These are phyloP conservation scores for Inosperma sp. DNA, from an alignment of 768 basidiomycete species.

Conservation along the genomic window DNA sequence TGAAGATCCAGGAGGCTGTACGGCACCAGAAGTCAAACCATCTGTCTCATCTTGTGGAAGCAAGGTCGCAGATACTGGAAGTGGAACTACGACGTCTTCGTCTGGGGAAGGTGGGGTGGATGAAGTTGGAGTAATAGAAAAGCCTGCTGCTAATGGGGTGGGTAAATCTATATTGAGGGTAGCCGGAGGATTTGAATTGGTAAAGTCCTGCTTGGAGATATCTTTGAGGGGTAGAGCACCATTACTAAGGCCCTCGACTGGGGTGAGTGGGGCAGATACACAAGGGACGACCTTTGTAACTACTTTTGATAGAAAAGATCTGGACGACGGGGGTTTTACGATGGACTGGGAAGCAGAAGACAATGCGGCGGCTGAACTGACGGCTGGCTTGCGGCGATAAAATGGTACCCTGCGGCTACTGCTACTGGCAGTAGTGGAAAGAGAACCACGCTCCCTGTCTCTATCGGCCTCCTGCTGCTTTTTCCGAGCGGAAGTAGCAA, in stretches of 20 bases:
- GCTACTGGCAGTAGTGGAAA: constrained; percentile 35
- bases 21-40: constrained; percentile 85
- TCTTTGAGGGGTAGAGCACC: constrained; percentile 23
- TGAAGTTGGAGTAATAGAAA: constrained; percentile 22
- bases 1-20: constrained; percentile 85
- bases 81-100: constrained; percentile 33
- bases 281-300: constrained; percentile 68
- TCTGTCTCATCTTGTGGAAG: constrained; percentile 65
- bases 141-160: constrained; percentile 26
- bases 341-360: constrained; percentile 31
- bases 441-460: constrained; percentile 40
- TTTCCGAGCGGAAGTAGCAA: constrained; percentile 24
- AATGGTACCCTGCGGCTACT: constrained; percentile 38
- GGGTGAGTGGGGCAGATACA: constrained; percentile 45
- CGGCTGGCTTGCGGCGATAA: constrained; percentile 40
- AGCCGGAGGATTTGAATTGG: not conserved
- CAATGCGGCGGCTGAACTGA: constrained; percentile 33
- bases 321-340: constrained; percentile 27
- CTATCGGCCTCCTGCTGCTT: constrained; percentile 15
- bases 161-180: constrained; percentile 15
- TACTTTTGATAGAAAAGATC: constrained; percentile 60
- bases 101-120: constrained; percentile 29
- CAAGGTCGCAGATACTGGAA: constrained; percentile 35
- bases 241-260: constrained; percentile 26
- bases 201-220: constrained; percentile 16